Evolutionary conservation across 129 eudicot species (phyloP).

Genomic region (Pittosporum tobira): DNA sequence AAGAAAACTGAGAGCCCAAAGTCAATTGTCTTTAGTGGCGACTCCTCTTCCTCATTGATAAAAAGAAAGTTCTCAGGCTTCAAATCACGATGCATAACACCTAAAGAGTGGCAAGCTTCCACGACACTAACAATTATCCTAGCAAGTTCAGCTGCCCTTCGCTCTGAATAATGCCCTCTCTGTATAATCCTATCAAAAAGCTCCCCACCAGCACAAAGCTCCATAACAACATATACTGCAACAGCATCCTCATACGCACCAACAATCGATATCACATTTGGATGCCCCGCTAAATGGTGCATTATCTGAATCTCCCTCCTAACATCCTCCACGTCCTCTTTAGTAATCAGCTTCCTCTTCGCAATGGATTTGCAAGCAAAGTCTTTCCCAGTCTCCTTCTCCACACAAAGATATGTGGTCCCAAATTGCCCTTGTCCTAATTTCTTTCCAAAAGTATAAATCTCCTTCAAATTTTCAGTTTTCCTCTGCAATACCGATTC

Average conservation of each 20-base stretch:
- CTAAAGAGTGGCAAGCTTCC: slow-evolving; percentile 74
- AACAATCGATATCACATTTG: slow-evolving; percentile 53
- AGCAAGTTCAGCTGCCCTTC: slow-evolving; percentile 75
- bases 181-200: slow-evolving; percentile 74
- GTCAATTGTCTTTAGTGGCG: slow-evolving; percentile 65
- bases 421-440: slow-evolving; percentile 88
- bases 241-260: slow-evolving; percentile 84
- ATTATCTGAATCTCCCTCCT: slow-evolving; percentile 84
- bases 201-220: slow-evolving; percentile 84
- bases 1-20: slow-evolving; percentile 83
- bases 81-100: slow-evolving; percentile 86
- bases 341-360: slow-evolving; percentile 47
- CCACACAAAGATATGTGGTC: slow-evolving; percentile 49
- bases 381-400: slow-evolving; percentile 46
- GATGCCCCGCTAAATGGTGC: slow-evolving; percentile 81
- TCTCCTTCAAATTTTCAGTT: slow-evolving; percentile 72
- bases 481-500: slow-evolving; percentile 52
- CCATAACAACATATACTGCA: slow-evolving; percentile 69
- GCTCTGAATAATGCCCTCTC: slow-evolving; percentile 71
- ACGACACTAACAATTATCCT: slow-evolving; percentile 72
- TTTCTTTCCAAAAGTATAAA: slow-evolving; percentile 54
- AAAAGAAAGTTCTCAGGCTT: slow-evolving; percentile 88
- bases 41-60: slow-evolving; percentile 50
- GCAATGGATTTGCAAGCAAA: slow-evolving; percentile 75
- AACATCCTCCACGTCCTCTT: slow-evolving; percentile 83